Base-by-base conservation (phyloP, 2,329 filamentous ascomycete genomes). In the Claviceps monticola region DNA sequence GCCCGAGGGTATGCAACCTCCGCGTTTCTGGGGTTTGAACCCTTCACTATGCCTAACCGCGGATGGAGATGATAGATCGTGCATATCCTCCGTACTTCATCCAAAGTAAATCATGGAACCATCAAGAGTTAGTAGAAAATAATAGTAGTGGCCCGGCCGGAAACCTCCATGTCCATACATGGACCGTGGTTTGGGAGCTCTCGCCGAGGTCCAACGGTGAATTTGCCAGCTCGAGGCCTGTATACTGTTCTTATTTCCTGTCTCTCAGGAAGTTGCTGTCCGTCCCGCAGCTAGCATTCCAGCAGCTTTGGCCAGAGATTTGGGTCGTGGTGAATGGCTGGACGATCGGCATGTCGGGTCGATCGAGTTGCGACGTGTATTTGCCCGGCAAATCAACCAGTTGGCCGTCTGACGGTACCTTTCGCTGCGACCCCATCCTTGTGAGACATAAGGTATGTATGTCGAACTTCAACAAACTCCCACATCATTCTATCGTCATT, bases 31-130 rank as follows among this genome's bases (percentile, higher is more conserved):
- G 14, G 26, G 29, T 21, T n/a, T 29, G 29, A 14, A n/a, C 13
- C 19, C 26, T 36, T 39, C 36, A 19, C 56, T 54, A 49, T 51
- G 47, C 46, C 64, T 56, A 58, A 60, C 61, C 60, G 61, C 61
- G 62, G 13, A 44, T 23, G 13, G 16, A 17, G 44, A 2, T 19
- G 19, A 19, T 19, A 19, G 19, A 46, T 46, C 23, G 44, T 46
- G 44, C 44, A 46, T 34, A 34, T 34, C 23, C 29, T 17, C 44
- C 44, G 23, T 34, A 16, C 44, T 34, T 46, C 44, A 16, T 46
- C 23, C 44, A 16, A n/a, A 46, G 14, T 34, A 13, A 34, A 34
- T 34, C 29, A 34, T 34, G 29, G 29, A 11, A 11, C 29, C 29
- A 4, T 9, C 29, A 11, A 9, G 11, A 34, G 2, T 29, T 9